Evolutionary conservation across 164 flowering plant species (phyloP), one percentile per base, ranked within the genome.

Genomic region (Vitis rotundifolia): DNA sequence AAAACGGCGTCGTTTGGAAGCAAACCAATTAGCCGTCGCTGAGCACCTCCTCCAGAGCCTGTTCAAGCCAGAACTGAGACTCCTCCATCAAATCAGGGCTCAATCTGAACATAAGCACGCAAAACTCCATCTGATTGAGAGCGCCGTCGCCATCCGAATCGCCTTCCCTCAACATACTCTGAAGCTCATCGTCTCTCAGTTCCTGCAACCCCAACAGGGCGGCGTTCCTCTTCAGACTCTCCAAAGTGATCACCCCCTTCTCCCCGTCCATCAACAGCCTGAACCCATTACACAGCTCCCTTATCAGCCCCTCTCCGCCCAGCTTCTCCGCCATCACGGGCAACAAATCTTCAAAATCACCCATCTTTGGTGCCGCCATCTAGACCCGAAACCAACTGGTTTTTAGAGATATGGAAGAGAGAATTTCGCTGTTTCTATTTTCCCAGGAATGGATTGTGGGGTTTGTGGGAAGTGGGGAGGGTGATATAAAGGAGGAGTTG

Each of bases 231-330:
- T 76, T 82, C 81, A 87, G 50, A 64, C 91, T 87, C 68, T 87
- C 89, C 18, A 79, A 55, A 0, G 91, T 87, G 64, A 87, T 85
- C 2, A 85, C 78, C 63, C 81, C 84, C 64, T 64, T 85, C 4
- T 83, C 83, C 52, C 67, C 67, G 61, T 87, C 91, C 87, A 83
- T 81, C 69, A 87, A 31, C 68, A 85, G 61, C 68, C 62, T 56
- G 65, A 85, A 87, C 76, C 91, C 91, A 54, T 85, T 83, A 55
- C 89, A 87, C n/a, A 87, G 76, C 76, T 87, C 90, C 22, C 37
- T 66, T 12, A 87, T 83, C 51, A 87, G 61, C 13, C 84, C 85
- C 9, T 87, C 88, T 6, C 81, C 88, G 0, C 90, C 90, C 58
- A 87, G 69, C 62, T 76, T 82, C 2, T 79, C 75, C 14, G 84